Evolutionary conservation across 1,284 basidiomycete species (phyloP).

Genomic region (Trichosporon coremiiforme): DNA sequence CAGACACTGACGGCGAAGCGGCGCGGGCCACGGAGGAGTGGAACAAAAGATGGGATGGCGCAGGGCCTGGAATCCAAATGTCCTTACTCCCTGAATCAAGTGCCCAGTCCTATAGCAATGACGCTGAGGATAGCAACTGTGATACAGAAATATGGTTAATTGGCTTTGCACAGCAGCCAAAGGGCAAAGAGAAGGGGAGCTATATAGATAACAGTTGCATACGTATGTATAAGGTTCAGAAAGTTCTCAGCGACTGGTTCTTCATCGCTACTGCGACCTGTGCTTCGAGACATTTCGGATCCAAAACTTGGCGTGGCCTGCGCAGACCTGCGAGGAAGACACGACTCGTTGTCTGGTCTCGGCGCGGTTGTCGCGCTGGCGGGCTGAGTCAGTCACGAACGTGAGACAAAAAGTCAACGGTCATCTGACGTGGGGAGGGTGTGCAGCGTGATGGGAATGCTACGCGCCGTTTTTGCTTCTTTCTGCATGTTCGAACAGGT

Average conservation of each 20-base stretch:
- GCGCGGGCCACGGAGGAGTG: neutral
- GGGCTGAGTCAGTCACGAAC: neutral
- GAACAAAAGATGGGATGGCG: neutral
- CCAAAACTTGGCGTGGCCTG: too few relatives aligned
- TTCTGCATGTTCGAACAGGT: neutral
- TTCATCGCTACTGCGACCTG: neutral
- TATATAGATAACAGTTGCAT: neutral
- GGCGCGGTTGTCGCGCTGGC: neutral
- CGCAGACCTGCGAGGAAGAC: too few relatives aligned
- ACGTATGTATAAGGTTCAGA: neutral
- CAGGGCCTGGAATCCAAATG: constrained; percentile 6
- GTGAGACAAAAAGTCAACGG: neutral
- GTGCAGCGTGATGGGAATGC: neutral
- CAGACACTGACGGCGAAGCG: neutral
- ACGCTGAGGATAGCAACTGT: neutral
- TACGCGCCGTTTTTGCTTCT: neutral
- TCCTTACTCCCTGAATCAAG: neutral
- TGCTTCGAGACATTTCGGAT: neutral
- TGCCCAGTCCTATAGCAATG: neutral
- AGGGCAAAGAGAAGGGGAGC: neutral
- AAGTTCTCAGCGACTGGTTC: neutral
- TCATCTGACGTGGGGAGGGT: neutral
- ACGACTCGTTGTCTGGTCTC: too few relatives aligned
- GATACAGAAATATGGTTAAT: neutral
- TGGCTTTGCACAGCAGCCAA: neutral